Evolutionary conservation across 1,139 yeast genomes (phyloP).

Genomic region (Lodderomyces elongisporus): DNA sequence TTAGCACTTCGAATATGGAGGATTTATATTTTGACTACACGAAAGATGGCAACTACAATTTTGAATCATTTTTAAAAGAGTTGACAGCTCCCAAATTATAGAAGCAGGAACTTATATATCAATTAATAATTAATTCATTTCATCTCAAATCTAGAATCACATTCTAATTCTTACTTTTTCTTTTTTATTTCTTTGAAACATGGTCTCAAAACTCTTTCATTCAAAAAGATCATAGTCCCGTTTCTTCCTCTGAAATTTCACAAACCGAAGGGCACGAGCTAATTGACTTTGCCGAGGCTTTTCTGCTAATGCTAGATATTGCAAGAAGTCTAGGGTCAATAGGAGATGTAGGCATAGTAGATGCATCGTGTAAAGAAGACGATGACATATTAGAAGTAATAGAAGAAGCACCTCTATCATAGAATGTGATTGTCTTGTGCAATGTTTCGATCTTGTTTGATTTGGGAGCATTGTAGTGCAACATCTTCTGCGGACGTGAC

Average conservation of each 20-base stretch:
- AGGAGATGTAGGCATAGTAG: slow-evolving; percentile 11
- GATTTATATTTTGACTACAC: slow-evolving; percentile 29
- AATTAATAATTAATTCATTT: too few species aligned
- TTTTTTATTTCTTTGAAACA: too few species aligned
- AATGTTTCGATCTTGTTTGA: slow-evolving; percentile 47
- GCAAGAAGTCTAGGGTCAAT: slow-evolving; percentile 8
- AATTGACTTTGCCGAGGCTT: slow-evolving; percentile 24
- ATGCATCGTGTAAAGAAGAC: slow-evolving; percentile 9
- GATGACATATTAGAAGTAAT: too few species aligned
- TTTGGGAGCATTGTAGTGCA: slow-evolving; percentile 19
- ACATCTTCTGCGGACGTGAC: slow-evolving; percentile 31
- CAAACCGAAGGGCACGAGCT: slow-evolving; percentile 23
- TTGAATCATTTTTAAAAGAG: slow-evolving; percentile 34
- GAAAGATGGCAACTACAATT: slow-evolving; percentile 27
- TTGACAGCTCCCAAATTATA: too few species aligned
- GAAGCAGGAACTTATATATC: too few species aligned
- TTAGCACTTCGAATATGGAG: slow-evolving; percentile 5
- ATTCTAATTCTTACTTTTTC: too few species aligned
- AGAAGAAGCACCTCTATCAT: slow-evolving; percentile 14
- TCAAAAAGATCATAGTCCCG: too few species aligned
- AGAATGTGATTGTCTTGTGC: slow-evolving; percentile 56
- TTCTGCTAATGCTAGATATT: slow-evolving; percentile 24
- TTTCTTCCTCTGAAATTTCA: slow-evolving; percentile 20
- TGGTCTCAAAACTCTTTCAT: too few species aligned
- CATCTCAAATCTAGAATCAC: too few species aligned